phyloP scores from a whole-genome alignment of 768 basidiomycete species.

The Strobilomyces echinocephalus region DNA sequence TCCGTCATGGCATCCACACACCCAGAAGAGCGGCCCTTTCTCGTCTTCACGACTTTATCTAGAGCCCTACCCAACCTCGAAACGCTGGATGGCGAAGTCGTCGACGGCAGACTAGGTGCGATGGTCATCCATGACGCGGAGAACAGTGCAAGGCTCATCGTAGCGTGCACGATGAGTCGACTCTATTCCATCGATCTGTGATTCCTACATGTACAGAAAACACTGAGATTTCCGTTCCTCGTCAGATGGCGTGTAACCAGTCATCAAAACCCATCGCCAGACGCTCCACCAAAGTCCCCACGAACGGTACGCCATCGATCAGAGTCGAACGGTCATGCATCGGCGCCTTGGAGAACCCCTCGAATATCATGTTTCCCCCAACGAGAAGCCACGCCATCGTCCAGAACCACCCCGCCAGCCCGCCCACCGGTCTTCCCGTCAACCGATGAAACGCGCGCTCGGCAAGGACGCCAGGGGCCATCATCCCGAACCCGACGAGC shows the following conservation, averaged over 20 bases:
- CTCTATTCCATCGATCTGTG: too few species aligned
- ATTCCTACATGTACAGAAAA: too few species aligned
- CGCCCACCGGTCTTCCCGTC: slow-evolving; percentile 1
- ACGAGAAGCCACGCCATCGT: not conserved
- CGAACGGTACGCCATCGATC: not conserved
- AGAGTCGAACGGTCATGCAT: not conserved
- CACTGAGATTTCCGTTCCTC: too few species aligned
- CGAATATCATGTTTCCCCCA: not conserved
- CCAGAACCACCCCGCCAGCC: not conserved
- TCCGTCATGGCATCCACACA: not conserved
- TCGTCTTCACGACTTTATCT: not conserved
- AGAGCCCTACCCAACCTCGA: not conserved
- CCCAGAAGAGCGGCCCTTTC: not conserved
- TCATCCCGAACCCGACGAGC: slow-evolving; percentile 2
- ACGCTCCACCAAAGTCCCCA: not conserved
- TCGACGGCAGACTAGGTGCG: not conserved
- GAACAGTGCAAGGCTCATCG: not conserved
- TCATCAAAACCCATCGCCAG: not conserved
- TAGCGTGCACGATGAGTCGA: too few species aligned
- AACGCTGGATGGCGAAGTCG: not conserved
- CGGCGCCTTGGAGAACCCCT: not conserved
- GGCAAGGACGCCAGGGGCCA: not conserved
- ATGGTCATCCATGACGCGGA: not conserved
- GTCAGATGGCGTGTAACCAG: not conserved
- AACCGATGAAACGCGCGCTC: not conserved